A percentile compares a stretch with the other conserved stretches of the same genome.
These are phyloP conservation scores for Baeospora myosura DNA, from an alignment of 1,284 basidiomycete genomes.

Conservation along the genomic window DNA sequence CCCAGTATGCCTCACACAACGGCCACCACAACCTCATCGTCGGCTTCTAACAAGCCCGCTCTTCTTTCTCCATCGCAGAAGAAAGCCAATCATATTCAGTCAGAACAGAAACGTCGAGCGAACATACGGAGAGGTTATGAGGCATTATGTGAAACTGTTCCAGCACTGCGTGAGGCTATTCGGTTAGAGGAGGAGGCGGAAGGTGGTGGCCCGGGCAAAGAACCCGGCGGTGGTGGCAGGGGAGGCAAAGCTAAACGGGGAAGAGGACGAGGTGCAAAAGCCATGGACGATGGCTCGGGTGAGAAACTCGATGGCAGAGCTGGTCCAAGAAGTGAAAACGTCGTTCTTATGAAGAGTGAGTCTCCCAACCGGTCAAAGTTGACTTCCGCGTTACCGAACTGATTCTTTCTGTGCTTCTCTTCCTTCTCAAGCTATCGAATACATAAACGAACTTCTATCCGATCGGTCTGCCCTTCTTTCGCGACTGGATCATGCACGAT, in stretches of 20 bases:
- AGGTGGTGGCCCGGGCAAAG: no score
- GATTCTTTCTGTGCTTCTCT: conserved; percentile 10
- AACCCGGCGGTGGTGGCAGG: conserved; percentile 21
- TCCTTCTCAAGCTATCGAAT: conserved; percentile 67
- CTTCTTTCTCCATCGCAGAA: conserved; percentile 77
- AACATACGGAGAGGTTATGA: conserved; percentile 88
- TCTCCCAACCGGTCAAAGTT: conserved; percentile 14
- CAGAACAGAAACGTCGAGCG: conserved; percentile 84
- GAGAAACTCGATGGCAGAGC: conserved; percentile 74
- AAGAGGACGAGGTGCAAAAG: conserved; percentile 31
- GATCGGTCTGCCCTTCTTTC: conserved; percentile 48
- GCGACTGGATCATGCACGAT: conserved; percentile 55
- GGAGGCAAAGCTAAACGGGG: conserved; percentile 26
- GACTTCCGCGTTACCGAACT: conserved; percentile 3
- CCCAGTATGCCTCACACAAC: neutral
- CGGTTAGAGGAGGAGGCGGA: conserved; percentile 52
- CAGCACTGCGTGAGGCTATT: conserved; percentile 73
- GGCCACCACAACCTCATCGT: no score
- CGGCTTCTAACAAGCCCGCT: conserved; percentile 33
- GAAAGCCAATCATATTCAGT: conserved; percentile 89
- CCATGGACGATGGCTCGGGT: conserved; percentile 31
- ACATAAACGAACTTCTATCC: conserved; percentile 58
- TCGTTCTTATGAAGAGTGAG: conserved; percentile 78
- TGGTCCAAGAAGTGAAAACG: conserved; percentile 79
- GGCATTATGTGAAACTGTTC: conserved; percentile 72